Conservation (phyloP, 768 basidiomycete species). For the Trametes cingulata region DNA sequence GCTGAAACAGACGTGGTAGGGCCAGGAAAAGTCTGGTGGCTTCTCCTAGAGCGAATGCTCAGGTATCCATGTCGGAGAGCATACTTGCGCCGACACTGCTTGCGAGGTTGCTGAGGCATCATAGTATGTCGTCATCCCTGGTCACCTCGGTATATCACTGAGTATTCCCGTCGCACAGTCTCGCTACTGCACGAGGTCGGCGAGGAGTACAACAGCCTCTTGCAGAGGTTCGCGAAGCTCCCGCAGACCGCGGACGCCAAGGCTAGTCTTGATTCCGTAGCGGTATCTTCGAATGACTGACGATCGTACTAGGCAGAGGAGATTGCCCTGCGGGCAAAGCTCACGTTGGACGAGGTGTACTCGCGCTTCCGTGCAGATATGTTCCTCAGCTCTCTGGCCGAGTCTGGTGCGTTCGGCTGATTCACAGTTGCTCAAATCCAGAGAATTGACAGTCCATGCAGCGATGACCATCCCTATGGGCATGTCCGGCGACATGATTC, state of each 20-base stretch:
- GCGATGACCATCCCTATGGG: conserved; percentile 86
- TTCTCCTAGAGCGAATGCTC: conserved; percentile 23
- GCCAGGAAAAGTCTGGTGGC: conserved; percentile 22
- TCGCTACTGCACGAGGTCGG: conserved; percentile 63
- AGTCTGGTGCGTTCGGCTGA: conserved; percentile 75
- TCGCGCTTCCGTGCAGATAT: conserved; percentile 81
- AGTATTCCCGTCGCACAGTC: conserved; percentile 39
- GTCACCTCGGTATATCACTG: neutral
- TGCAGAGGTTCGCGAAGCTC: conserved; percentile 58
- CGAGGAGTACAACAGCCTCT: conserved; percentile 50
- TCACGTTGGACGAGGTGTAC: conserved; percentile 79
- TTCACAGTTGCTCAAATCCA: neutral
- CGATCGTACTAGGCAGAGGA: conserved; percentile 62
- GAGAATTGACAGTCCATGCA: conserved; percentile 32
- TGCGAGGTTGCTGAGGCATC: conserved; percentile 62
- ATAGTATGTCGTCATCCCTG: conserved; percentile 50
- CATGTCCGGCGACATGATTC: conserved; percentile 48
- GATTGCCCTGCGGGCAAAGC: conserved; percentile 68
- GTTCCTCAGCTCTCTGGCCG: conserved; percentile 85
- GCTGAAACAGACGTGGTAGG: neutral
- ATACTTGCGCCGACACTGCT: conserved; percentile 60
- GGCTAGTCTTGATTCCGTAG: conserved; percentile 36
- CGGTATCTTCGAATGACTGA: neutral
- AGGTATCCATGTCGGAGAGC: conserved; percentile 37
- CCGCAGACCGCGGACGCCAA: conserved; percentile 60